These are phyloP conservation scores for Starmerella floris DNA, from an alignment of 805 yeast genomes.

Conservation along the genomic window DNA sequence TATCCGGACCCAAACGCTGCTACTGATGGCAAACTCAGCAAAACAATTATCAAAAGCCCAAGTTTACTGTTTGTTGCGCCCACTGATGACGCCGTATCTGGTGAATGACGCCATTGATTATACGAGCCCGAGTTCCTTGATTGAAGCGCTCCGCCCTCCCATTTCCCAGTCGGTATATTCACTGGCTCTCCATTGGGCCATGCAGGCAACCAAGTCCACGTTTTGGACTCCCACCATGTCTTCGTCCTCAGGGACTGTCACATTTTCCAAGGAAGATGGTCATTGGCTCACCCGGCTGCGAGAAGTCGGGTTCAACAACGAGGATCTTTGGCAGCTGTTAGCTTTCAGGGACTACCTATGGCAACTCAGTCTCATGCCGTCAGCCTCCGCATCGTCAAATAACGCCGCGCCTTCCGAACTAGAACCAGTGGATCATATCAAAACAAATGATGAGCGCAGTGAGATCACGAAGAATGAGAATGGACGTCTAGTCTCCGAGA, in stretches of 20 bases:
- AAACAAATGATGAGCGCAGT: background rate
- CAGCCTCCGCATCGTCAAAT: background rate
- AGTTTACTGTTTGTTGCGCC: conserved; percentile 67
- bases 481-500: background rate
- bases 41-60: conserved; percentile 61
- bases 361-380: conserved; percentile 21
- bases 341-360: conserved; percentile 54
- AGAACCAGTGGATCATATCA: background rate
- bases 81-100: conserved; percentile 62
- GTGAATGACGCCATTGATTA: conserved; percentile 63
- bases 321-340: conserved; percentile 73
- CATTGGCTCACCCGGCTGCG: conserved; percentile 55
- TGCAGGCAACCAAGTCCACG: conserved; percentile 45
- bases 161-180: conserved; percentile 52
- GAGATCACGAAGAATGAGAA: background rate
- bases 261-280: conserved; percentile 25
- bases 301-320: conserved; percentile 57
- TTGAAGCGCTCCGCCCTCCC: conserved; percentile 50
- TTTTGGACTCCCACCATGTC: conserved; percentile 50
- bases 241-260: conserved; percentile 1
- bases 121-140: conserved; percentile 49
- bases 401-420: background rate
- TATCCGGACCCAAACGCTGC: conserved; percentile 58
- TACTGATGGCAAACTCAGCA: conserved; percentile 49
- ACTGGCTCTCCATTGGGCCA: conserved; percentile 56